These are phyloP conservation scores for Boletus barrowsii DNA, from an alignment of 768 basidiomycete genomes.

Conservation along the genomic window DNA sequence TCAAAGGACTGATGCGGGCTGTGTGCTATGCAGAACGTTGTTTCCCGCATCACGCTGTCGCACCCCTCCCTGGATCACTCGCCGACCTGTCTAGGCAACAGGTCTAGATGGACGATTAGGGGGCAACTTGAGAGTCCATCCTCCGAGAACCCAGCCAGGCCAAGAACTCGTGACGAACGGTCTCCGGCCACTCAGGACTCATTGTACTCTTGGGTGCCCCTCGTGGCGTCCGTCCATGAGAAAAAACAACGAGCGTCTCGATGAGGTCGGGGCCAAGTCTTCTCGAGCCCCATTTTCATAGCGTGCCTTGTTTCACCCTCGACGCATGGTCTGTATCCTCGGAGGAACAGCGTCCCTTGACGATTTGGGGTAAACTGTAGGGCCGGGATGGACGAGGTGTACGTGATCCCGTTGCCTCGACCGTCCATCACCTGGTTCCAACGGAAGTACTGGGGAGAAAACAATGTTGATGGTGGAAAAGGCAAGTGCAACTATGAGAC, in stretches of 20 bases:
- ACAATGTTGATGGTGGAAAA: background rate
- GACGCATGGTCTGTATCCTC: slow-evolving; percentile 3
- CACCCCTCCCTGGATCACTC: background rate
- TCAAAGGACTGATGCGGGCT: background rate
- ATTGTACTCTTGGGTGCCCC: too few species aligned
- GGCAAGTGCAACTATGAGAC: slow-evolving; percentile 1
- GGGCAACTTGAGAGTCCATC: too few species aligned
- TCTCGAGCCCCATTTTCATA: background rate
- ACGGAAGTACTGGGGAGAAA: background rate
- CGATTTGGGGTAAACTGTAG: background rate
- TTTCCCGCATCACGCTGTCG: background rate
- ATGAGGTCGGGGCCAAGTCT: background rate
- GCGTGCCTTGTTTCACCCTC: background rate
- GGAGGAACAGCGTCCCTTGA: background rate
- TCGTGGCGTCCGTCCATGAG: too few species aligned
- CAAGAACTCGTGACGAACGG: background rate
- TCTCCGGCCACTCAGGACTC: background rate
- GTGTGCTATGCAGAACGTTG: slow-evolving; percentile 11
- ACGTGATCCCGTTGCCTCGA: slow-evolving; percentile 7
- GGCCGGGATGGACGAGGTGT: background rate
- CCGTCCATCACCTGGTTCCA: background rate
- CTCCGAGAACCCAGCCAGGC: background rate
- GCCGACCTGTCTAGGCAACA: background rate
- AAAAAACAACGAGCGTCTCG: background rate
- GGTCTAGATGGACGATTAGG: background rate